These are phyloP conservation scores for Fusarium continuum DNA, from an alignment of 2,329 filamentous ascomycete species.

Conservation along the genomic window DNA sequence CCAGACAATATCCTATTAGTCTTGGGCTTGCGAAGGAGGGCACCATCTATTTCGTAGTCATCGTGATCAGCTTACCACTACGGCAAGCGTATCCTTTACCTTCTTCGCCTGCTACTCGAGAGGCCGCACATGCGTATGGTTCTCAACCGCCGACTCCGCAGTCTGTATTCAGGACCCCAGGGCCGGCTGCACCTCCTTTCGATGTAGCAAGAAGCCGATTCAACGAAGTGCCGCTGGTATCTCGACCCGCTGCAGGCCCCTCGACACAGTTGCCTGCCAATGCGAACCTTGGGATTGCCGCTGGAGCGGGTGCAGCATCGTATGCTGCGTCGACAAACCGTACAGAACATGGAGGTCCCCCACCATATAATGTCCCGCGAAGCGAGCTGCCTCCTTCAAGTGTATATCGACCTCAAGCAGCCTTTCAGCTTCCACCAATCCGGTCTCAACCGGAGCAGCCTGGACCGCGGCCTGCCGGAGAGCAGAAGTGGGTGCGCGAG, in stretches of 20 bases:
- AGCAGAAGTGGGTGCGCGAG: constrained; percentile 54
- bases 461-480: constrained; percentile 11
- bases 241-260: constrained; percentile 38
- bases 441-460: constrained; percentile 50
- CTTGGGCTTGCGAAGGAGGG: constrained; percentile 68
- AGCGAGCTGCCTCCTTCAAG: constrained; percentile 57
- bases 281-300: constrained; percentile 36
- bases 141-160: constrained; percentile 46
- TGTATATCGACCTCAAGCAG: constrained; percentile 46
- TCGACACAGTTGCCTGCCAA: constrained; percentile 48
- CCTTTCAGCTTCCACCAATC: constrained; percentile 61
- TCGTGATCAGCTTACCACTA: constrained; percentile 54
- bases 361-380: constrained; percentile 63
- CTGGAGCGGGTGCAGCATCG: constrained; percentile 17
- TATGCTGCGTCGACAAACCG: constrained; percentile 58
- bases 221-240: constrained; percentile 45
- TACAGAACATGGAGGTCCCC: constrained; percentile 56
- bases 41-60: constrained; percentile 69
- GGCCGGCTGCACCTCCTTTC: constrained; percentile 58
- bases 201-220: constrained; percentile 56
- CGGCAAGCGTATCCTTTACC: constrained; percentile 54
- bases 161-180: constrained; percentile 53
- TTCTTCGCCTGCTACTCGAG: constrained; percentile 56
- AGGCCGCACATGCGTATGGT: constrained; percentile 55
- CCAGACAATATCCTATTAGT: constrained; percentile 59